Evolutionary conservation across 73 alveolate genomes (phyloP), one percentile per base, ranked within the genome.

Genomic region (Stentor coeruleus): DNA sequence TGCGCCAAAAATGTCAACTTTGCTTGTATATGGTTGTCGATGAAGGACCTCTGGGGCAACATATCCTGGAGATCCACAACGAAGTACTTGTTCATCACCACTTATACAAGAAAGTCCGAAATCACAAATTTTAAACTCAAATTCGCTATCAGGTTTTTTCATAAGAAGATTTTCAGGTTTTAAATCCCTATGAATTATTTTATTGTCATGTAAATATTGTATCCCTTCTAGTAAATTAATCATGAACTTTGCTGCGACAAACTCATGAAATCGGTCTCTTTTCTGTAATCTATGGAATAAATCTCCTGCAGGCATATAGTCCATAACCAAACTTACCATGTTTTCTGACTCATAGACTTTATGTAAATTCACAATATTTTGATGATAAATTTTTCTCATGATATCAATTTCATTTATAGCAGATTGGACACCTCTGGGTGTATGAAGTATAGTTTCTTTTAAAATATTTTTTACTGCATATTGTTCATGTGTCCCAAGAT

Each of bases 381-480:
- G 94, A 86, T 95, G 98, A 82, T 96, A 90, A 84, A 96, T 85
- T 66, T 85, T 84, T 93, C 95, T 93, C 93, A 96, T 87, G 41
- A 96, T 82, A 58, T 83, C 79, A 11, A 96, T 94, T 91, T 96
- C 99, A 82, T 94, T 93, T 90, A 91, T 86, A 30, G 95, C 91
- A 58, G 93, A n/a, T 2, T 1, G 28, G 28, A 57, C 15, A 2
- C 28, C 35, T 2, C 2, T 31, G 28, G 0, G 15, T 2, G 73
- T 20, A n/a, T 57, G 73, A n/a, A 57, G 2, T 57, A 20, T n/a
- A 2, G n/a, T n/a, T n/a, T 57, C 15, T 2, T 57, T 57, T 20
- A 31, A 31, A 57, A 57, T 57, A 31, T 31, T 20, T 2, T 57
- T 57, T 57, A 57, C 28, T 1, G 73, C 73, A 57, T 57, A 57